Evolutionary conservation across 805 yeast species (phyloP), one percentile per base, ranked within the genome.

Genomic region (Torulaspora microellipsoides): DNA sequence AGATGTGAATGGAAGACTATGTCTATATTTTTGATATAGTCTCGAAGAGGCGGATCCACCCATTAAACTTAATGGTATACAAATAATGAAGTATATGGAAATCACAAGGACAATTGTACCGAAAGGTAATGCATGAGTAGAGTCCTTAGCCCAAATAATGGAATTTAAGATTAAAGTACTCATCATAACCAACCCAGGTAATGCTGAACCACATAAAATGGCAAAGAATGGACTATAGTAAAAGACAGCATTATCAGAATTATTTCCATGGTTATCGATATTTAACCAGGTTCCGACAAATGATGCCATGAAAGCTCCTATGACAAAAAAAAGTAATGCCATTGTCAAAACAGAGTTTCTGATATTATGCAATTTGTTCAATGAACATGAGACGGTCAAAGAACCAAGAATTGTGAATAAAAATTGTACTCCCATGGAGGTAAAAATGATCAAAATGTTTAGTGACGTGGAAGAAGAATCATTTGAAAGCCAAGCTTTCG

Each of bases 101-200:
- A 84, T 60, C 34, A 87, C 61, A 1, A 77, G 72, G 7, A 83
- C 64, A 15, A 87, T 73, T 0, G 95, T 82, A 5, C 87, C 83
- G 52, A 87, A 83, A 11, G 95, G 95, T 34, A 86, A 68, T 0
- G 91, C 89, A 38, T 75, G 70, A 0, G 93, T 80, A 0, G 93
- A 80, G 49, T 81, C 82, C 52, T 80, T 75, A 2, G 83, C 83
- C 87, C 90, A 85, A 8, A 85, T 80, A 43, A 88, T 75, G 47
- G 77, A 66, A 60, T 87, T 88, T 46, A 85, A 64, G 17, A 77
- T 58, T 17, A 83, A 60, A 0, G 83, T 68, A 2, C 77, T 68
- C 0, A 73, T 45, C 43, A 85, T 62, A 0, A 80, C 69, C 3
- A 66, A 54, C 33, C 65, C 75, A 20, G 72, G 85, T 64, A 70